Percentiles rank a stretch among this genome's conserved stretches.
Conservation (phyloP, 2,329 filamentous ascomycete genomes). For the Microsporum canis region DNA sequence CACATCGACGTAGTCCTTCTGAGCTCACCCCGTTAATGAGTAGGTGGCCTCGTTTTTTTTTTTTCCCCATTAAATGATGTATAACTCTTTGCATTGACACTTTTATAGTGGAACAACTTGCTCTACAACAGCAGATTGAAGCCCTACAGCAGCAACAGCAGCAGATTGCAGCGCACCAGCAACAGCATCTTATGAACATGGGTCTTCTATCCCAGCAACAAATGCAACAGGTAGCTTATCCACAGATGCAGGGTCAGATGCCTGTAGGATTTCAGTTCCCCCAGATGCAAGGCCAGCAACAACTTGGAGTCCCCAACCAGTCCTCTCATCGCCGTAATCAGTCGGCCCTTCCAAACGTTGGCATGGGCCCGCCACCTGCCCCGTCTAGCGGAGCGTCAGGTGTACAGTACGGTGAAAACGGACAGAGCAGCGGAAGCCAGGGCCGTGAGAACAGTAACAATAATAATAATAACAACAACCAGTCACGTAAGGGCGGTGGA, state of each 20-base stretch:
- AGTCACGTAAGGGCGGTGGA: conserved; percentile 62
- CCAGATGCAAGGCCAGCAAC: conserved; percentile 57
- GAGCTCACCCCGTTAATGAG: conserved; percentile 91
- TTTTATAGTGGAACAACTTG: conserved; percentile 75
- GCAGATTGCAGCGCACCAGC: conserved; percentile 83
- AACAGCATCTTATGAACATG: conserved; percentile 89
- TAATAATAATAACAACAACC: conserved; percentile 25
- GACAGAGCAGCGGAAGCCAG: conserved; percentile 38
- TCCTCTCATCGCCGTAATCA: conserved; percentile 94
- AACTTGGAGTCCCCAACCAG: conserved; percentile 44
- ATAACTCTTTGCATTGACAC: neutral
- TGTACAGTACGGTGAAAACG: conserved; percentile 31
- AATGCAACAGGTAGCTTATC: conserved; percentile 59
- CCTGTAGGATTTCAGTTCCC: conserved; percentile 66
- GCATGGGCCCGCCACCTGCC: conserved; percentile 81
- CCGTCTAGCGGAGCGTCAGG: conserved; percentile 71
- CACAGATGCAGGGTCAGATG: conserved; percentile 54
- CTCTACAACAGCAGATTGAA: conserved; percentile 91
- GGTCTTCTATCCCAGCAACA: conserved; percentile 67
- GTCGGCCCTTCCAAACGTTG: conserved; percentile 86
- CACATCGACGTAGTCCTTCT: conserved; percentile 83
- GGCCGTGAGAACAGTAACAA: conserved; percentile 54
- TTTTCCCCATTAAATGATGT: neutral
- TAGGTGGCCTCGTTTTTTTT: conserved; percentile 47
- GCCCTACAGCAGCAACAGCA: conserved; percentile 94